phyloP scores from a whole-genome alignment of 805 yeast genomes.

The Pichia californica region DNA sequence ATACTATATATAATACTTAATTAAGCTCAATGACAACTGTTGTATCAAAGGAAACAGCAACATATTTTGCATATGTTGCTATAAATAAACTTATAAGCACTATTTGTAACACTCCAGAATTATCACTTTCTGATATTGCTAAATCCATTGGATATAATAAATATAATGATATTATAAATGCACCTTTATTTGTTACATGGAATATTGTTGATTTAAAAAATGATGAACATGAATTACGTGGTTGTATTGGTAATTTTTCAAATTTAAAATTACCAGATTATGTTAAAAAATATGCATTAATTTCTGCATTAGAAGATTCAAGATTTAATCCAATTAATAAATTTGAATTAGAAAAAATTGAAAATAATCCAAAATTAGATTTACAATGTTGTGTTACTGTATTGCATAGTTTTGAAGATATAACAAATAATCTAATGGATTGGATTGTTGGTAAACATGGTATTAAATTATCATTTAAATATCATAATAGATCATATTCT shows the following conservation, averaged over 20 bases:
- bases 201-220: slow-evolving; percentile 31
- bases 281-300: slow-evolving; percentile 52
- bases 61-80: slow-evolving; percentile 3
- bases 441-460: slow-evolving; percentile 89
- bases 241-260: slow-evolving; percentile 90
- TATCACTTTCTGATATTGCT: background rate
- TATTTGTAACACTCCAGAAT: background rate
- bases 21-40: background rate
- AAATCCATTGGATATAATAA: slow-evolving; percentile 1
- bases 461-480: slow-evolving; percentile 27
- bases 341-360: slow-evolving; percentile 42
- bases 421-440: slow-evolving; percentile 42
- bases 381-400: slow-evolving; percentile 60
- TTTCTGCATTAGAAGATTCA: slow-evolving; percentile 72
- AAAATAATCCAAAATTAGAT: background rate
- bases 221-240: slow-evolving; percentile 47
- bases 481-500: slow-evolving; percentile 22
- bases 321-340: slow-evolving; percentile 62
- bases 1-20: too few relatives aligned
- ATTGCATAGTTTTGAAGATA: slow-evolving; percentile 50
- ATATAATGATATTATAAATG: slow-evolving; percentile 13
- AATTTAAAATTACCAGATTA: slow-evolving; percentile 50
- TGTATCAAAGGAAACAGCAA: background rate
- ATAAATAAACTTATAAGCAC: background rate
- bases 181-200: slow-evolving; percentile 89